phyloP scores from a whole-genome alignment of 2,329 filamentous ascomycete genomes.

The Akanthomyces dipterigenus region DNA sequence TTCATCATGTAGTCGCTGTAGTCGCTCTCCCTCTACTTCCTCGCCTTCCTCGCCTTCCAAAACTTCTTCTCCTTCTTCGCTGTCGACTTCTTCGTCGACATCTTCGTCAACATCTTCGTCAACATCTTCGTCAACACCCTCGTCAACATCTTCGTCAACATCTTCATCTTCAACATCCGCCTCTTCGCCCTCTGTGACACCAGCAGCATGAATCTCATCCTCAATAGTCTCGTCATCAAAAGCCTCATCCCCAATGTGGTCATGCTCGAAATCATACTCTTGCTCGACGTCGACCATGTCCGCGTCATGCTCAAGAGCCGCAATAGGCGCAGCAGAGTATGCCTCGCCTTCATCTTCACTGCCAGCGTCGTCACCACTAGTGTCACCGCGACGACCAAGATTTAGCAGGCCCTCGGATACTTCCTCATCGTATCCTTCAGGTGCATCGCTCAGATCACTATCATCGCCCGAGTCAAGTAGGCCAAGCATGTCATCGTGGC shows the following conservation, averaged over 20 bases:
- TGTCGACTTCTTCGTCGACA: slow-evolving; percentile 13
- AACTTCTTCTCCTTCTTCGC: slow-evolving; percentile 7
- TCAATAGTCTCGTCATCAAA: slow-evolving; percentile 15
- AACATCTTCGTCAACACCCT: slow-evolving; percentile 18
- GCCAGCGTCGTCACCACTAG: slow-evolving; percentile 29
- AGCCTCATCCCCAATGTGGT: neutral
- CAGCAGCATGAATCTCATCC: slow-evolving; percentile 21
- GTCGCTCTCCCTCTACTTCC: slow-evolving; percentile 15
- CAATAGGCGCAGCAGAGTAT: neutral
- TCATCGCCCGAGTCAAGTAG: slow-evolving; percentile 52
- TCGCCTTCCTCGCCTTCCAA: slow-evolving; percentile 10
- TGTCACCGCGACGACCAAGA: slow-evolving; percentile 5
- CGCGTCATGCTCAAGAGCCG: neutral
- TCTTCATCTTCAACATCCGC: slow-evolving; percentile 11
- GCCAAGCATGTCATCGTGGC: neutral
- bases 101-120: slow-evolving; percentile 11
- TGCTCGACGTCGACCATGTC: slow-evolving; percentile 11
- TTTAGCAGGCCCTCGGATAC: slow-evolving; percentile 39
- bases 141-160: slow-evolving; percentile 14
- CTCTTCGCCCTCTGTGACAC: slow-evolving; percentile 15
- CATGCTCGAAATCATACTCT: neutral
- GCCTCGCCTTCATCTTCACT: slow-evolving; percentile 29
- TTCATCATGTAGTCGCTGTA: too few species aligned
- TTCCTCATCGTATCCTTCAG: slow-evolving; percentile 52
- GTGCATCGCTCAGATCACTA: slow-evolving; percentile 61